Evolutionary conservation across 306 rosid species (phyloP), one percentile per base, ranked within the genome.

Genomic region (Senna tora): DNA sequence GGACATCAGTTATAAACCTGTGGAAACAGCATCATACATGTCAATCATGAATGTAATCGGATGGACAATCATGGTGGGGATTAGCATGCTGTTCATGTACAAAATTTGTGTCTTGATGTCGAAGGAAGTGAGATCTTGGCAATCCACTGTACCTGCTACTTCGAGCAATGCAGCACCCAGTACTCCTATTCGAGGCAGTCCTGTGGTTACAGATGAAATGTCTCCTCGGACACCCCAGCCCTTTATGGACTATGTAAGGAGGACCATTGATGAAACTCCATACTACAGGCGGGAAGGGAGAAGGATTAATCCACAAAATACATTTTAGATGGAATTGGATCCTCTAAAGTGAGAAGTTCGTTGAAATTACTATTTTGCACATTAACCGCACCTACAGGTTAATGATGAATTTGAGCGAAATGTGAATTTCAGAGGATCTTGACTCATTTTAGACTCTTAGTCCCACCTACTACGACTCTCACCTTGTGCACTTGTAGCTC

Each of bases 221-320:
- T 91, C 98, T 65, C 98, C 97, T 71, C 87, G 85, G 69, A 93
- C 96, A 5, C 98, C 98, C 9, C 92, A 87, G 88, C 98, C 97
- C 4, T 93, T 91, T 62, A 89, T 93, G 34, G 97, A 93, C 77
- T 93, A 93, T 8, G 97, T 93, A 30, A 79, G 97, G 75, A 89
- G 88, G 84, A 93, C 98, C 0, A 91, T 93, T 32, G 98, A 93
- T 34, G 98, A 93, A 83, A 93, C 98, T 68, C 98, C 98, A 1
- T 77, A 93, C 81, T 91, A 93, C 87, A 82, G 74, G 80, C 83
- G 89, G 9, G 90, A 86, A 41, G 92, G 90, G 74, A 87, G 97
- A 73, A 88, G 92, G 81, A 53, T 85, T 57, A 89, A 91, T 81
- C 91, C 89, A 30, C 98, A 93, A 63, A 91, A 93, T 75, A 93